Base-by-base conservation (phyloP, 371 early-diverging fungal genomes). In the Nematocida parisii region DNA sequence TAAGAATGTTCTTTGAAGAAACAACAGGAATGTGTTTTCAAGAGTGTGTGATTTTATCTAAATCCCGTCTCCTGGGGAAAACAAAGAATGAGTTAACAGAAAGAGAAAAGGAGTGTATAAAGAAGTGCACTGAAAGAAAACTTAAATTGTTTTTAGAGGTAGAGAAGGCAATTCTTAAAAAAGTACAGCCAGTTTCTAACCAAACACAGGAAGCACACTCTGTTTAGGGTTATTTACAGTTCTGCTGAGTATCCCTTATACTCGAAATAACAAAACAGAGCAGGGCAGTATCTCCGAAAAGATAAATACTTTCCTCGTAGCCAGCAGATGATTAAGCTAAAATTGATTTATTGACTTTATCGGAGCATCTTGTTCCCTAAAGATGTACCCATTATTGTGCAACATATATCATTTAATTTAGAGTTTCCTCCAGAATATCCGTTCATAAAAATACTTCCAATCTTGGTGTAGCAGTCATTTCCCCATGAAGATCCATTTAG, bases 1-100 rank as follows among this genome's bases (percentile, higher is more conserved):
- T 77, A 46, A 54, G 33, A 22, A 44, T 50, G 52, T 77, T 77
- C 39, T 77, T 77, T 77, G 80, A 77, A 56, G 56, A 70, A 2
- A 77, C 80, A 2, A 70, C 71, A 46, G 18, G 5, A 24, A 47
- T 45, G 44, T 77, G 80, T 60, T 77, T 77, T 44, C 24, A 70
- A n/a, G 50, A 52, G 27, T 77, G 80, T 47, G 58, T 77, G 4
- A 40, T 9, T 7, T 9, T 42, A 11, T 58, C 58, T 22, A 58
- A 27, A 58, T 58, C 7, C 22, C 27, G 9, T 11, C 22, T 58
- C 22, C 11, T 58, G 4, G 58, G 22, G 27, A 75, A n/a, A 24
- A 11, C 18, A 6, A 46, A 13, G 13, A 6, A 9, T 40, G 6
- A 7, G 5, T 67, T 75, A 1, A 67, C 42, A 11, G n/a, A 60